phyloP scores from a whole-genome alignment of 2,329 filamentous ascomycete species.

The Chalaropsis ovoidea region DNA sequence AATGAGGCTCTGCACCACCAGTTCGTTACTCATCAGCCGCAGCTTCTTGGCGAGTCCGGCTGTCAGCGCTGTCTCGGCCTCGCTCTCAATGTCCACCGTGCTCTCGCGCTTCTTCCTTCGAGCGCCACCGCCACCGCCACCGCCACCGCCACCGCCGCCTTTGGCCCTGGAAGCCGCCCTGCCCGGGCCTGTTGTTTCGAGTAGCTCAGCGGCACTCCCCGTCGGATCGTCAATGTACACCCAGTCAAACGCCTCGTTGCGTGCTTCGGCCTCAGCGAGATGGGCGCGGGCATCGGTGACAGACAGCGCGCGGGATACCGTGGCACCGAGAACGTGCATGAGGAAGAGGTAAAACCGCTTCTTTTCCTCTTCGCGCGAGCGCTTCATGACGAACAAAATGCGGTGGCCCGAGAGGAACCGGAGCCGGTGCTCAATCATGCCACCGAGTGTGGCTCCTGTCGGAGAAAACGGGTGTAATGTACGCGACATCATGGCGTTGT shows the following conservation, averaged over 20 bases:
- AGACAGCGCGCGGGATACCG: constrained; percentile 55
- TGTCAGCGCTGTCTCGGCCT: not conserved
- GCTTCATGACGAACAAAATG: constrained; percentile 62
- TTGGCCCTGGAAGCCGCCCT: not conserved
- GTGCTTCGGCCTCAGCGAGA: constrained; percentile 36
- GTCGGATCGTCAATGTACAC: constrained; percentile 64
- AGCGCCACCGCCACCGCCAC: not conserved
- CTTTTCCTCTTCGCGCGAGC: constrained; percentile 47
- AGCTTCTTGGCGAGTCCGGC: constrained; percentile 41
- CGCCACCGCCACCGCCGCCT: not conserved
- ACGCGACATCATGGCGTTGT: constrained; percentile 67
- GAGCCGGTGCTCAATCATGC: constrained; percentile 50
- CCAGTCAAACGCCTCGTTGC: constrained; percentile 53
- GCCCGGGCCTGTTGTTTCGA: constrained; percentile 29
- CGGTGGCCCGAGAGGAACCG: constrained; percentile 53
- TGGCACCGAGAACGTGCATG: constrained; percentile 65
- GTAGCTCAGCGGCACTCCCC: constrained; percentile 44
- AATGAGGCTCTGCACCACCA: constrained; percentile 87
- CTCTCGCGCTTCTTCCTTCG: constrained; percentile 27
- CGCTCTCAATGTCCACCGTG: constrained; percentile 26
- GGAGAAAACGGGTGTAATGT: constrained; percentile 53
- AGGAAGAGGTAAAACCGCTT: constrained; percentile 70
- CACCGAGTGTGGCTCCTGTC: constrained; percentile 43
- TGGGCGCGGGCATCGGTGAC: constrained; percentile 53
- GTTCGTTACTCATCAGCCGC: constrained; percentile 68